Base-by-base conservation (phyloP, 2,329 filamentous ascomycete species). In the Claviceps quebecensis region DNA sequence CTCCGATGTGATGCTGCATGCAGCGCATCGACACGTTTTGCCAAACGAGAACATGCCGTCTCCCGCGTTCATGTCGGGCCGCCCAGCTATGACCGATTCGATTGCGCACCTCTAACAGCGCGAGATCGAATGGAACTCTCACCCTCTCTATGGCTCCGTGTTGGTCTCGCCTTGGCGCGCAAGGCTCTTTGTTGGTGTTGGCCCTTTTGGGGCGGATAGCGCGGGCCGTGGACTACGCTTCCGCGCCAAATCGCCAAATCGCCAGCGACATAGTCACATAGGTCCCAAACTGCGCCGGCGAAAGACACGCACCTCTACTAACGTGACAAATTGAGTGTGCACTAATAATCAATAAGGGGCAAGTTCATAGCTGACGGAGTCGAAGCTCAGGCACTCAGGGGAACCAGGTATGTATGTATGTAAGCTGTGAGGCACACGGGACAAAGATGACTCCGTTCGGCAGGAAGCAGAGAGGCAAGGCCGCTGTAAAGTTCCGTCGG, bases 241-340 rank as follows among this genome's bases (percentile, higher is more conserved):
- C 89, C 89, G 5, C 89, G 76, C 67, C 90, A 83, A 52, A 95
- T n/a, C n/a, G 19, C 19, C 19, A 19, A 19, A 19, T 79, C 34
- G 87, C 77, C 34, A 95, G 70, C 89, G 89, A 95, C 0, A 87
- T 77, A 40, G 19, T 19, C 19, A 19, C 19, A 19, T 19, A 96
- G 0, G 90, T 89, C 0, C 89, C 89, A 61, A 95, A 95, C 65
- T 95, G 86, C 3, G 80, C 82, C 0, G 89, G 90, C 0, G 83
- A 65, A 91, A 87, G 19, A 95, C 45, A 58, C 94, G 94, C 45
- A 95, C 87, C 67, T 96, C 90, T 60, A 95, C 19, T 19, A 19
- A 95, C 88, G 95, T 95, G 49, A 82, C 85, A 0, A 0, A 88
- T 67, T 0, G 85, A 83, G 64, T 95, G 89, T 0, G 89, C 89